Conservation (phyloP, 108 stramenopile genomes). For the Epipyxis sp. region DNA sequence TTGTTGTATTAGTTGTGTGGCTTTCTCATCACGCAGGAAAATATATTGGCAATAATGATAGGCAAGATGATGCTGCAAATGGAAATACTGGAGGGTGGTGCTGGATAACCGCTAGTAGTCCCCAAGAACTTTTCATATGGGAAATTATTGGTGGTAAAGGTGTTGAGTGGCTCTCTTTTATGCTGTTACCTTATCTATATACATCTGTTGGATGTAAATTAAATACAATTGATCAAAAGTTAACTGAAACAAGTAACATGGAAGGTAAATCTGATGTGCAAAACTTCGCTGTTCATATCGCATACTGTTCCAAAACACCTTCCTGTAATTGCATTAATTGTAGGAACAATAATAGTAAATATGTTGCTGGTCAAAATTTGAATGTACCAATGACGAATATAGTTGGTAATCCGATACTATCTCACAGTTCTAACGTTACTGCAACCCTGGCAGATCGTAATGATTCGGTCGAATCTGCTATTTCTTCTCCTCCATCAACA, state of each 20-base stretch:
- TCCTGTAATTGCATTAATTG: no score
- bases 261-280: not conserved
- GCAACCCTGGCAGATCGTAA: no score
- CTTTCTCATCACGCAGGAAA: slow-evolving; percentile 21
- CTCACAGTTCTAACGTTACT: no score
- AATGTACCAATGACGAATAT: no score
- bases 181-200: not conserved
- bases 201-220: not conserved
- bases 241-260: not conserved
- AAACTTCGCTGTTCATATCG: no score
- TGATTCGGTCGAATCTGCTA: not conserved
- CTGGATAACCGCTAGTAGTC: not conserved
- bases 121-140: not conserved
- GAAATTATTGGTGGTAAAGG: slow-evolving; percentile 26
- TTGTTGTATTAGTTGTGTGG: not conserved
- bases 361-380: not conserved
- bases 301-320: not conserved
- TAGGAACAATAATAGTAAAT: no score
- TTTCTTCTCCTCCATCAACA: not conserved
- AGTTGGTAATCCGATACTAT: no score
- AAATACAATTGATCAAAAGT: not conserved
- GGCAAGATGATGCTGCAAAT: not conserved
- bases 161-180: slow-evolving; percentile 17
- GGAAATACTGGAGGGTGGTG: not conserved
- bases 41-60: not conserved